Percentiles rank a stretch among this genome's conserved stretches.
These are phyloP conservation scores for Aspergillus chevalieri DNA, from an alignment of 2,329 filamentous ascomycete genomes.

Conservation along the genomic window DNA sequence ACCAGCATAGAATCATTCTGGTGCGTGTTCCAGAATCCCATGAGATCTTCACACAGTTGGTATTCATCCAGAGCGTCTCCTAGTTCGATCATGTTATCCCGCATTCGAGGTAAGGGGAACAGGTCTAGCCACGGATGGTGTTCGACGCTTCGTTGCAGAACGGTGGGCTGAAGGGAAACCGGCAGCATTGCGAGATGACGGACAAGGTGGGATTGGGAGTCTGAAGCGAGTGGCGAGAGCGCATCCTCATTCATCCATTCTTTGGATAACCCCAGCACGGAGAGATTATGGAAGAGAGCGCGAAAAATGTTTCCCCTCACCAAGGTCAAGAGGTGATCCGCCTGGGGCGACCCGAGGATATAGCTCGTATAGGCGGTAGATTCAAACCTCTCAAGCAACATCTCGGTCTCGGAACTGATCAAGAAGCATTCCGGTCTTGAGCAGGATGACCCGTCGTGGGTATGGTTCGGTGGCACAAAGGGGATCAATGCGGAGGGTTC, in stretches of 20 bases:
- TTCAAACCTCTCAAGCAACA: background rate
- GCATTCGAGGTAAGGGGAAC: constrained; percentile 18
- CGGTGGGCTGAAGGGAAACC: background rate
- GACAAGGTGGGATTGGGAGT: no score
- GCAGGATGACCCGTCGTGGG: no score
- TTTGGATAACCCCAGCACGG: background rate
- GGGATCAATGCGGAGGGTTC: background rate
- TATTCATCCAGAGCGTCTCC: constrained; percentile 16
- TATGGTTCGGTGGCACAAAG: no score
- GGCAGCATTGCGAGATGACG: background rate
- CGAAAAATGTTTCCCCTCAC: constrained; percentile 10
- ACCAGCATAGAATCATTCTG: constrained; percentile 14
- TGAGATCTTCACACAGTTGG: constrained; percentile 16
- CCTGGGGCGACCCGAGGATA: background rate
- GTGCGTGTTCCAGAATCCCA: constrained; percentile 6
- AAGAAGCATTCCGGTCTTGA: no score
- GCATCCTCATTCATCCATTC: no score
- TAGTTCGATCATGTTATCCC: constrained; percentile 16
- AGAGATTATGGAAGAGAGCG: constrained; percentile 9
- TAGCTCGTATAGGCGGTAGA: background rate
- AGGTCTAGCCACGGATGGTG: constrained; percentile 29
- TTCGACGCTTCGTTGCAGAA: constrained; percentile 8
- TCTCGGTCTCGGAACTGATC: no score
- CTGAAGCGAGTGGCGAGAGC: no score
- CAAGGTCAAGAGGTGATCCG: constrained; percentile 8